These are phyloP conservation scores for Jatropha podagrica DNA, from an alignment of 441 rosid species.

Conservation along the genomic window DNA sequence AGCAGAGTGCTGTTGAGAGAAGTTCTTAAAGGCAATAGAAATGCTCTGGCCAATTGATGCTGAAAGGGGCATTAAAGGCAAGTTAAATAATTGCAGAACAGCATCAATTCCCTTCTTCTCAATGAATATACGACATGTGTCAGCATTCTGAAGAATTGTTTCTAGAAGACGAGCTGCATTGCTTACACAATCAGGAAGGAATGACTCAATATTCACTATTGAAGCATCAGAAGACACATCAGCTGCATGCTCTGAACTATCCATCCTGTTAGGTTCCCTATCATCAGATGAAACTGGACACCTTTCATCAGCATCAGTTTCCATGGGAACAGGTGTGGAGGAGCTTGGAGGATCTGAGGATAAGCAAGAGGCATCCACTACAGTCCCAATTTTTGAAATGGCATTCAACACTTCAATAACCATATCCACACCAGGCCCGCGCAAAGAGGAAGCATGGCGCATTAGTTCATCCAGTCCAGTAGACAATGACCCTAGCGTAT, in stretches of 20 bases:
- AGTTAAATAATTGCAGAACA: slow-evolving; percentile 67
- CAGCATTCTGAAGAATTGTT: slow-evolving; percentile 96
- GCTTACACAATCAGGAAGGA: slow-evolving; percentile 83
- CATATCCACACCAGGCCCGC: slow-evolving; percentile 90
- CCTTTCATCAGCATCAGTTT: slow-evolving; percentile 77
- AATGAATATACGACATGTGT: slow-evolving; percentile 87
- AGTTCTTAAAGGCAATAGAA: slow-evolving; percentile 85
- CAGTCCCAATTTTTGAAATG: slow-evolving; percentile 68
- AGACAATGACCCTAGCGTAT: slow-evolving; percentile 78
- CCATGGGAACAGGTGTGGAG: slow-evolving; percentile 84
- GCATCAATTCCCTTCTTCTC: slow-evolving; percentile 95
- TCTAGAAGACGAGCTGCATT: slow-evolving; percentile 93
- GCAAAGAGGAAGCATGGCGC: slow-evolving; percentile 92
- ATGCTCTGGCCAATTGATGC: slow-evolving; percentile 79
- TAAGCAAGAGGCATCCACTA: slow-evolving; percentile 50
- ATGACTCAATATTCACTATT: slow-evolving; percentile 52
- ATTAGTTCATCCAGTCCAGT: slow-evolving; percentile 94
- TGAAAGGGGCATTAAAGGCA: slow-evolving; percentile 86
- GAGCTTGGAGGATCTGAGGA: slow-evolving; percentile 42
- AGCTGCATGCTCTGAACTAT: slow-evolving; percentile 46
- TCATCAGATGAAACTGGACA: slow-evolving; percentile 36
- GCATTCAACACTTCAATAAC: slow-evolving; percentile 76
- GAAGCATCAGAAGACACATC: slow-evolving; percentile 65
- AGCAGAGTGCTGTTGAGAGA: slow-evolving; percentile 89
- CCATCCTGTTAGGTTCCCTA: slow-evolving; percentile 46